Evolutionary conservation across 176 grass and related monocot genomes (phyloP).

Genomic region (Musa troglodytarum): DNA sequence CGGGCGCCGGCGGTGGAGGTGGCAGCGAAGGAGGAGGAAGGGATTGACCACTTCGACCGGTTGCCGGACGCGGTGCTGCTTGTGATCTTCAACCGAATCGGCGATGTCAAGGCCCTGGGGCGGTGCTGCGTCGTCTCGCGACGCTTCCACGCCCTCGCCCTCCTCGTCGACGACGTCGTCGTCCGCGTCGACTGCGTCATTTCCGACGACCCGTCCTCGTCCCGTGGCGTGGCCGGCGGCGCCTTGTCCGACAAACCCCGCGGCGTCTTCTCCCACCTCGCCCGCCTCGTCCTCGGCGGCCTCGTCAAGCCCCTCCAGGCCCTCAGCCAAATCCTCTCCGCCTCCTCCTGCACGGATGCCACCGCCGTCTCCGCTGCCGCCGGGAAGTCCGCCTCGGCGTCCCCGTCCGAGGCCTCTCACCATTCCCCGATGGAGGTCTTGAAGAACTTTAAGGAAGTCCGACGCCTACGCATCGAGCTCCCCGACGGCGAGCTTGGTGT

Average conservation of each 20-base stretch:
- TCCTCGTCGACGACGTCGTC: constrained; percentile 8
- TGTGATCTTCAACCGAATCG: constrained; percentile 9
- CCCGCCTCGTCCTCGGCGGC: neutral
- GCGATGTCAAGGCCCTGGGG: constrained; percentile 16
- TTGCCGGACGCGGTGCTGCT: constrained; percentile 17
- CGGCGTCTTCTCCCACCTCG: constrained; percentile 7
- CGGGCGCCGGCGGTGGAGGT: neutral
- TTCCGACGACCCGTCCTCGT: constrained; percentile 1
- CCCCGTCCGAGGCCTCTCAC: constrained; percentile 9
- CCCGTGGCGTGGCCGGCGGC: neutral
- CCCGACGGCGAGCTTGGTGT: constrained; percentile 12
- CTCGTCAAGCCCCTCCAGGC: constrained; percentile 19
- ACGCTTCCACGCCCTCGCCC: constrained; percentile 1
- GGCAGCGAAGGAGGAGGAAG: neutral
- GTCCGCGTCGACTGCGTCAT: constrained; percentile 23
- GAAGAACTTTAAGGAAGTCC: constrained; percentile 24
- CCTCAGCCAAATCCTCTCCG: constrained; percentile 13
- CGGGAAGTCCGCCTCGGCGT: neutral
- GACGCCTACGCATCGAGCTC: constrained; percentile 21
- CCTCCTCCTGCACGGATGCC: neutral
- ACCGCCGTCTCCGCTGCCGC: too few species aligned
- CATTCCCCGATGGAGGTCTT: constrained; percentile 22
- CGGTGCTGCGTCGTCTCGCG: constrained; percentile 13
- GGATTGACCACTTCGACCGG: neutral
- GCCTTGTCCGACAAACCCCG: neutral